Evolutionary conservation across 768 basidiomycete species (phyloP), one percentile per base, ranked within the genome.

Genomic region (Candolleomyces eurysporus): DNA sequence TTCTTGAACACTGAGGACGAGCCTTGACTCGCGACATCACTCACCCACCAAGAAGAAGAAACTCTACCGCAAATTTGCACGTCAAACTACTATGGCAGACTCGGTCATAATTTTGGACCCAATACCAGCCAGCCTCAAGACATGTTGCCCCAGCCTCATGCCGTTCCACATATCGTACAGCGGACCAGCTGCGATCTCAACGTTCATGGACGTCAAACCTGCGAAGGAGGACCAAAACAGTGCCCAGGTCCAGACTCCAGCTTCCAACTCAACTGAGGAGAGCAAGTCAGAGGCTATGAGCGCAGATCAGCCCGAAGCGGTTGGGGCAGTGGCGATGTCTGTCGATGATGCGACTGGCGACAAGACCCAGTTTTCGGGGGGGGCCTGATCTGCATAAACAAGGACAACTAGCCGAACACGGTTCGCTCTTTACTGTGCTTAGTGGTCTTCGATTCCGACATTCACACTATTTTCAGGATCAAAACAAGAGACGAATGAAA

Each of bases 111-210:
- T 56, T 10, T 39, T 56, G 31, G 54, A 56, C 14, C 10, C 39
- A 10, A 17, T 56, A 10, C 54, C 54, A n/a, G n/a, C 19, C 3
- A 39, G 16, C 22, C n/a, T 56, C 17, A 56, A 57, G 48, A 19
- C 30, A 69, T 85, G 83, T 51, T 76, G 74, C 2, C 91, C 90
- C 0, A 81, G 87, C 68, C 79, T 95, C 32, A 92, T 95, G 90
- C 92, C 92, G 5, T 94, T 95, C 64, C 85, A 89, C 65, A 86
- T 94, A 51, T 73, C 79, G 13, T 85, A 92, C 71, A 77, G 81
- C 10, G 92, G 92, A 0, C 80, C 81, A 19, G 91, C 92, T 1
- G 85, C 87, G 5, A 76, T 94, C 17, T 88, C 88, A 4, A 87
- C 88, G 5, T 94, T 87, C 71, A 86, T 94, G 71, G 82, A 80